These are phyloP conservation scores for Marasmius fiardii DNA, from an alignment of 1,284 basidiomycete genomes.

Conservation along the genomic window DNA sequence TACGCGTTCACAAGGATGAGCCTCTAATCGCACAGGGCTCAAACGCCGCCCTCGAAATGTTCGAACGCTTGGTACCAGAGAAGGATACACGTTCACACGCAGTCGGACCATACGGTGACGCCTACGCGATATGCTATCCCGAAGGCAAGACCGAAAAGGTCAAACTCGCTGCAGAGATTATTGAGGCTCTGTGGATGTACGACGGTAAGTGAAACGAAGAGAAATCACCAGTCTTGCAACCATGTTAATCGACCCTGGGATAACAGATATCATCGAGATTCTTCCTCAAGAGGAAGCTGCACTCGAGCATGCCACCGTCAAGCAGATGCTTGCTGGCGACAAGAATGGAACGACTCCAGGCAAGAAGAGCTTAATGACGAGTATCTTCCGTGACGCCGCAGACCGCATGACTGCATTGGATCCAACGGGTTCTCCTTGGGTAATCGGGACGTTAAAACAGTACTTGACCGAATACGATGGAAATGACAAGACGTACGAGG, in stretches of 20 bases:
- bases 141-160: constrained; percentile 6
- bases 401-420: constrained; percentile 1
- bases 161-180: constrained; percentile 5
- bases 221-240: neutral
- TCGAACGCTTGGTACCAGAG: constrained; percentile 5
- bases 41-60: constrained; percentile 2
- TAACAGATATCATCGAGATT: constrained; percentile 2
- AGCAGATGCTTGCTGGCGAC: neutral
- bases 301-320: constrained; percentile 5
- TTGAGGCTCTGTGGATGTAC: constrained; percentile 2
- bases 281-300: constrained; percentile 6
- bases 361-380: constrained; percentile 7
- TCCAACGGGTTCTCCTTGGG: constrained; percentile 2
- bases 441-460: constrained; percentile 1
- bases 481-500: neutral
- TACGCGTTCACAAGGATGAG: constrained; percentile 4
- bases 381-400: constrained; percentile 2
- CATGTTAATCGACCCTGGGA: neutral
- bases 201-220: constrained; percentile 8
- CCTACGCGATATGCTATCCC: constrained; percentile 3
- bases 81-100: neutral
- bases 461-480: constrained; percentile 9
- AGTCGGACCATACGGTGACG: neutral
- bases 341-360: neutral
- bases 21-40: neutral